Base-by-base conservation (phyloP, 306 rosid genomes). In the Vicia faba region DNA sequence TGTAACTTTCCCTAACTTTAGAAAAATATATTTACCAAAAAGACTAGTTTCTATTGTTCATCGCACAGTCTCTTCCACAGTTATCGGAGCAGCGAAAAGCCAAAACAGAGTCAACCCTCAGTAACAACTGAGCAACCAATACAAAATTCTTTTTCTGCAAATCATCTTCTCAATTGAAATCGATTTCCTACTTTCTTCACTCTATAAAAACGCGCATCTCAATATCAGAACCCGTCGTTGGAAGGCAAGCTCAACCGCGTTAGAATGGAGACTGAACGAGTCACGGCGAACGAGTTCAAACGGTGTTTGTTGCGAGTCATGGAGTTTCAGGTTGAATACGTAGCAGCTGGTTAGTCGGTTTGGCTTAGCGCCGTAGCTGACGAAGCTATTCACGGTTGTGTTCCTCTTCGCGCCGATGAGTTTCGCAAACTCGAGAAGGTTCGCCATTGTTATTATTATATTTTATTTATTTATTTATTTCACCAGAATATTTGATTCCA, bases 371-470 rank as follows among this genome's bases (percentile, higher is more conserved):
- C 96, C 72, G 99, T 95, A 71, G 99, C 99, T 13, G 82, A 78
- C 0, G 96, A 95, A 72, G 99, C 99, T 73, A 88, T 95, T 83
- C 92, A 95, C 3, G 99, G 99, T 14, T 91, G 97, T 96, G 90
- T 95, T 2, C 99, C 99, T 11, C 96, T 86, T 28, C 85, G 84
- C 5, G 72, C 91, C 3, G 99, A 95, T 75, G 91, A 96, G 2
- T 95, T 43, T 54, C 96, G 88, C 81, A 95, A 95, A 66, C 75
- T 95, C 63, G 99, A 95, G 5, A 95, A 95, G 95, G 97, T 61
- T 54, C 35, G 1, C 35, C 35, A 29, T 5, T 54, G 36, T 50
- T 29, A 29, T 29, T 5, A 29, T 29, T 28, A 4, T 48, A 23
- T 28, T 28, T 20, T 20, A 28, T 28, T 28, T 28, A 28, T 28